Conservation (phyloP, 768 basidiomycete genomes). For the Kwoniella shandongensis region DNA sequence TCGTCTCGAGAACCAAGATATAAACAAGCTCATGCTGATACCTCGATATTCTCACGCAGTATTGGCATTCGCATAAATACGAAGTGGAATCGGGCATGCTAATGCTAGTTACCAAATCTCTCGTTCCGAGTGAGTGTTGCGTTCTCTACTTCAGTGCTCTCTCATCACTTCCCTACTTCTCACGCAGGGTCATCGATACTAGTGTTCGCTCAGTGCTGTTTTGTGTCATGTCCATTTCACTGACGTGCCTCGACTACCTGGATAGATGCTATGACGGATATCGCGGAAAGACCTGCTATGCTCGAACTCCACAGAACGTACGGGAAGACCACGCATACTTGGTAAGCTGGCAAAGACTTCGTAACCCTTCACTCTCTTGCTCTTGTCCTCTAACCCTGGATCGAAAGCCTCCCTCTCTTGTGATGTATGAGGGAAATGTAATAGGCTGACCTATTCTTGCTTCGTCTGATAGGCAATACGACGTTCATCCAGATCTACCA, state of each 20-base stretch:
- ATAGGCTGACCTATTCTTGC: not conserved
- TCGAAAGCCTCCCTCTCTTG: no score
- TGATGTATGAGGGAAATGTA: no score
- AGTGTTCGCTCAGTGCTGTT: no score
- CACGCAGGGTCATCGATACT: no score
- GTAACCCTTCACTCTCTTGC: no score
- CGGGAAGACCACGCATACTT: slow-evolving; percentile 56
- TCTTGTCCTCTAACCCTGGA: no score
- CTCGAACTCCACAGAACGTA: slow-evolving; percentile 58
- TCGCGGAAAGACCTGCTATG: slow-evolving; percentile 54
- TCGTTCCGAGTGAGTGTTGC: slow-evolving; percentile 40
- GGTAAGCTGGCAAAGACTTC: no score
- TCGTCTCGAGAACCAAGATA: not conserved
- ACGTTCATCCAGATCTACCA: slow-evolving; percentile 56
- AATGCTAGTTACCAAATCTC: slow-evolving; percentile 40
- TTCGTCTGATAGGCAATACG: slow-evolving; percentile 42
- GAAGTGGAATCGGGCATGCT: slow-evolving; percentile 50
- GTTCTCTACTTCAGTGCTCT: no score
- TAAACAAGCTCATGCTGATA: not conserved
- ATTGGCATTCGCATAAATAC: slow-evolving; percentile 61
- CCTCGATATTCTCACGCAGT: slow-evolving; percentile 27
- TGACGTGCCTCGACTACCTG: no score
- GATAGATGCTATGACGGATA: slow-evolving; percentile 37
- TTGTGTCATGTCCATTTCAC: no score
- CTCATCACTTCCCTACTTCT: no score